Base-by-base conservation (phyloP, 352 stramenopile genomes). In the Pythium inflatum region DNA sequence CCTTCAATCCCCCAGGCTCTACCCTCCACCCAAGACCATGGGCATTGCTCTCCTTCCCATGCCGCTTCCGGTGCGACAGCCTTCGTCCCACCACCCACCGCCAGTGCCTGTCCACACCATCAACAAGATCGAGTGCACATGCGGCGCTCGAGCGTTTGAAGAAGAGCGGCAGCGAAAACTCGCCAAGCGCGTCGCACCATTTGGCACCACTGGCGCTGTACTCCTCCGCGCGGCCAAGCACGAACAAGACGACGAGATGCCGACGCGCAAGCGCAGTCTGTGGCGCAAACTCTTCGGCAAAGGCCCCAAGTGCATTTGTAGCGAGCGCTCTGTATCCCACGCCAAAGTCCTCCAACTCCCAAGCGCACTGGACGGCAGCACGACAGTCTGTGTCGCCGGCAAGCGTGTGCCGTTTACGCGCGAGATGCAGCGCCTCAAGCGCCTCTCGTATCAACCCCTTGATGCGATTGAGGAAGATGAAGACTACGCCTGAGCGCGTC, bases 211-310 rank as follows among this genome's bases (percentile, higher is more conserved):
- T 31, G 54, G 45, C 33, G 18, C 64, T 30, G 36, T 59, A 22
- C 7, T 53, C 31, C 27, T 70, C 30, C 63, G 41, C 36, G 62
- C 30, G 3, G 51, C 31, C 31, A 31, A 25, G 14, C 68, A 70
- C 57, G 41, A 55, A 27, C 58, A 62, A 18, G 56, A 71, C 30
- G 46, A 53, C 18, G 31, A 43, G 20, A 7, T 25, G 20, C 41
- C 41, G 16, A n/a, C n/a, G 20, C 71, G 67, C 27, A 83, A 86
- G 70, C 80, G 78, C 57, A 86, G 78, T 58, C 70, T 86, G 28
- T 88, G 80, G 80, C 78, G 80, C 62, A 86, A 86, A 58, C 54
- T 88, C 22, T 54, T 88, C 24, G 78, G 80, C 30, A 80, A 82
- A 34, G 80, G 80, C 5, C 80, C 80, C 58, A 88, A 88, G 75